A percentile compares a stretch with the other conserved stretches of the same genome.
These are phyloP conservation scores for Dendrobium catenatum DNA, from an alignment of 106 monocot species.

Conservation along the genomic window DNA sequence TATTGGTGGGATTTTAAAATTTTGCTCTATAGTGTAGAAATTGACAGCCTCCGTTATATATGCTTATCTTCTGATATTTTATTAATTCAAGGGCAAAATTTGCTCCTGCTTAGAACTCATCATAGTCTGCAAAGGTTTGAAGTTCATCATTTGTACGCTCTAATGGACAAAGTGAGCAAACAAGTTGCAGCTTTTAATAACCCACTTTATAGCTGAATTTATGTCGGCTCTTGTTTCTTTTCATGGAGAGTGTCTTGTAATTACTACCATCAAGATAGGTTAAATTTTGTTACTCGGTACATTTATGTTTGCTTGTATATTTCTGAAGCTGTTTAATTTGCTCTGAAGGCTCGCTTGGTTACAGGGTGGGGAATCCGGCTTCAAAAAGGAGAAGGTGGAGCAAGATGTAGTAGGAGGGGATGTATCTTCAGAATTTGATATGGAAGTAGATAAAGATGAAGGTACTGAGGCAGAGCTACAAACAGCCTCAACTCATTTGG, in stretches of 20 bases:
- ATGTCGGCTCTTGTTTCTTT: neutral
- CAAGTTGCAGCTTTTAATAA: neutral
- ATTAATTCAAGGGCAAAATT: neutral
- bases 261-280: neutral
- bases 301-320: neutral
- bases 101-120: neutral
- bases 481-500: slow-evolving; percentile 5
- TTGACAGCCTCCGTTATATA: neutral
- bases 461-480: neutral
- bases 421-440: slow-evolving; percentile 3
- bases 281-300: neutral
- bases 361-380: neutral
- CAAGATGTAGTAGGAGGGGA: slow-evolving; percentile 6
- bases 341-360: neutral
- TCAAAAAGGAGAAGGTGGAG: slow-evolving; percentile 5
- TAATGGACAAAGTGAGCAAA: neutral
- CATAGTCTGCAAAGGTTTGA: neutral
- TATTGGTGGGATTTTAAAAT: neutral
- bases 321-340: slow-evolving; percentile 2
- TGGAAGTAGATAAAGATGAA: slow-evolving; percentile 7
- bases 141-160: neutral
- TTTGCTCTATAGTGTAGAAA: neutral
- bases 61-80: neutral
- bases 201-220: neutral
- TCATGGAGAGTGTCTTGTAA: neutral